Conservation (phyloP, 352 stramenopile species). For the Pythium rhizo-oryzae region DNA sequence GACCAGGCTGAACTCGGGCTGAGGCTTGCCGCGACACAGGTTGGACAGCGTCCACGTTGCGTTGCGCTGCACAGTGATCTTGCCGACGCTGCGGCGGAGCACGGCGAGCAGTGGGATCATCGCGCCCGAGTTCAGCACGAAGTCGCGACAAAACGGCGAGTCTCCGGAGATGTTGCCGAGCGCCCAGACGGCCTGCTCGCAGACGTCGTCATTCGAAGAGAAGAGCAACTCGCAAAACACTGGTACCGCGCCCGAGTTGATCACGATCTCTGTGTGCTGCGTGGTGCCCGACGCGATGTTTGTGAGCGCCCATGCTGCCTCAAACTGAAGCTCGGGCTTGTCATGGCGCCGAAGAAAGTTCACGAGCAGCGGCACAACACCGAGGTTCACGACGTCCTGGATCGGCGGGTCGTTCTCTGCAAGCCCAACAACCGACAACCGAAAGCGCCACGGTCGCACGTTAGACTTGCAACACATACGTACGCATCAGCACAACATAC, state of each 20-base stretch:
- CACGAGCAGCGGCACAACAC: constrained; percentile 97
- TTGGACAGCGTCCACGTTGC: constrained; percentile 99
- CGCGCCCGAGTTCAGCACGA: constrained; percentile 93
- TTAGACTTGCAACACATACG: background rate
- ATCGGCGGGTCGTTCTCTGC: constrained; percentile 98
- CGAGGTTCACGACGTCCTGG: constrained; percentile 97
- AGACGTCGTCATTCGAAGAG: constrained; percentile 97
- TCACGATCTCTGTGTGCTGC: constrained; percentile 98
- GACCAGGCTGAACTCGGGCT: constrained; percentile 97
- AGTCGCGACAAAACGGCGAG: constrained; percentile 95
- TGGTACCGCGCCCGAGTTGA: constrained; percentile 96
- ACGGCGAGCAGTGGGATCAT: constrained; percentile 91
- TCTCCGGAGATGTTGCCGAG: constrained; percentile 99
- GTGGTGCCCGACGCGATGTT: constrained; percentile 99
- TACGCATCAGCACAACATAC: constrained; percentile 17
- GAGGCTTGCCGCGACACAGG: constrained; percentile 94
- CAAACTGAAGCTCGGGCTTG: constrained; percentile 96
- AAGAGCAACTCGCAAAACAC: constrained; percentile 96
- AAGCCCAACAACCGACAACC: constrained; percentile 13
- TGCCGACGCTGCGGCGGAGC: constrained; percentile 69
- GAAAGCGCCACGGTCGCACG: background rate
- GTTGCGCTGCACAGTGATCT: constrained; percentile 98
- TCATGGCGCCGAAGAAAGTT: constrained; percentile 96
- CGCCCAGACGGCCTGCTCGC: constrained; percentile 97
- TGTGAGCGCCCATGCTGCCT: constrained; percentile 99